Base-by-base conservation (phyloP, 371 early-diverging fungal species). In the Apophysomyces ossiformis region DNA sequence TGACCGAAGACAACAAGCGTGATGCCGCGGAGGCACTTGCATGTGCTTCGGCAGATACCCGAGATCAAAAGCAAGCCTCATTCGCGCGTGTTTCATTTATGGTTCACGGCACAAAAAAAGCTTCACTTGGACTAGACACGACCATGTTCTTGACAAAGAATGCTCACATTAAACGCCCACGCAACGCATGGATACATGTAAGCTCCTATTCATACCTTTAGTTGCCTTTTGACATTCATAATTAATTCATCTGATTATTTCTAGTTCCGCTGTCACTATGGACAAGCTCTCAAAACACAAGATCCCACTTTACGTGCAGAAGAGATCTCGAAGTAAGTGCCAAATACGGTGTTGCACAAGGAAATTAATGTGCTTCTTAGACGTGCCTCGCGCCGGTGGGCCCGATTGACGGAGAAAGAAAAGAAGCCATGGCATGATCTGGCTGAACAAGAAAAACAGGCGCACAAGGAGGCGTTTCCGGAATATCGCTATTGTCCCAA, bases 401-500 rank as follows among this genome's bases (percentile, higher is more conserved):
- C 60, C 16, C 45, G 56, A 39, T 56, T 66, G 54, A 66, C 66
- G 15, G 57, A 60, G 46, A 66, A 66, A 43, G 60, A 66, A 60
- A 66, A 66, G 66, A 59, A 66, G 38, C 60, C 62, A 39, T 81
- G 81, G 81, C 76, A 80, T 69, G 73, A 71, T 58, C 57, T 80
- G 41, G 81, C 81, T 7, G 81, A 80, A 64, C 77, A 80, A 58
- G 77, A 77, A 60, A 80, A 77, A 56, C 62, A 71, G 35, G 81
- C 81, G 5, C 81, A 81, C 56, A 78, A 78, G 60, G 81, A 76
- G 70, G 81, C 81, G 1, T 81, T 81, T 61, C 81, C 81, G 36
- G 75, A 76, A 44, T 81, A 81, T 59, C 74, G 78, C 45, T 81
- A 81, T 45, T 81, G 81, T 47, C 81, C 81, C 0, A 78, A 79